Conservation (phyloP, 805 yeast species). For the Starmerella sp. region DNA sequence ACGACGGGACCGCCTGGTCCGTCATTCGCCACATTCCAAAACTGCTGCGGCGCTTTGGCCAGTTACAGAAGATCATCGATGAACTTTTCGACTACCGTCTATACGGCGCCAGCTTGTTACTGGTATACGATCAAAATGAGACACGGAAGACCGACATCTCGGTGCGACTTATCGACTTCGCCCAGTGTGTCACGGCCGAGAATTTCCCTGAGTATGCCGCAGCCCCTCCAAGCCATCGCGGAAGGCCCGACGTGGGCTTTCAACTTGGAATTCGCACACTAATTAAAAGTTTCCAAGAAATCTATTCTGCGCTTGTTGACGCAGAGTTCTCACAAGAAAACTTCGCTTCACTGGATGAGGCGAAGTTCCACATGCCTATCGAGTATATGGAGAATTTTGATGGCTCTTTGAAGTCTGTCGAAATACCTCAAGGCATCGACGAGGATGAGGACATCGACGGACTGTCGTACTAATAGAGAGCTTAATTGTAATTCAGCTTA, state of each 20-base stretch:
- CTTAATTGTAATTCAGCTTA: background rate
- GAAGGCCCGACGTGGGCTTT: conserved; percentile 68
- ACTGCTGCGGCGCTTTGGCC: conserved; percentile 48
- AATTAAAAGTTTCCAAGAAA: conserved; percentile 48
- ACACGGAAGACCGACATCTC: conserved; percentile 23
- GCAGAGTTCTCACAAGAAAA: conserved; percentile 24
- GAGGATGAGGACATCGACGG: conserved; percentile 1
- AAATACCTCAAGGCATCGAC: background rate
- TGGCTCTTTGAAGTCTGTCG: background rate
- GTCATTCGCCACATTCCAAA: conserved; percentile 56
- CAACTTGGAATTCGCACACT: conserved; percentile 70
- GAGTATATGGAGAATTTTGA: conserved; percentile 12
- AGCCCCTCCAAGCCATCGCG: conserved; percentile 62
- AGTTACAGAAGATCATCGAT: conserved; percentile 44
- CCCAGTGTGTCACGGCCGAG: conserved; percentile 73
- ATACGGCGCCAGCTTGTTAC: conserved; percentile 78
- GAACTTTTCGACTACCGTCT: conserved; percentile 65
- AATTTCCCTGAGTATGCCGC: conserved; percentile 37
- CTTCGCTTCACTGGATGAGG: conserved; percentile 10
- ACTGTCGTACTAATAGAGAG: background rate
- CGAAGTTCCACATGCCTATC: conserved; percentile 2
- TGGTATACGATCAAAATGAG: conserved; percentile 71
- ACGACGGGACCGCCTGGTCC: conserved; percentile 60
- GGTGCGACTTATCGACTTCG: conserved; percentile 77
- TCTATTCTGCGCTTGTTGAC: conserved; percentile 48